A percentile compares a stretch with the other conserved stretches of the same genome.
These are phyloP conservation scores for Aphanomyces euteiches DNA, from an alignment of 352 stramenopile species.

Conservation along the genomic window DNA sequence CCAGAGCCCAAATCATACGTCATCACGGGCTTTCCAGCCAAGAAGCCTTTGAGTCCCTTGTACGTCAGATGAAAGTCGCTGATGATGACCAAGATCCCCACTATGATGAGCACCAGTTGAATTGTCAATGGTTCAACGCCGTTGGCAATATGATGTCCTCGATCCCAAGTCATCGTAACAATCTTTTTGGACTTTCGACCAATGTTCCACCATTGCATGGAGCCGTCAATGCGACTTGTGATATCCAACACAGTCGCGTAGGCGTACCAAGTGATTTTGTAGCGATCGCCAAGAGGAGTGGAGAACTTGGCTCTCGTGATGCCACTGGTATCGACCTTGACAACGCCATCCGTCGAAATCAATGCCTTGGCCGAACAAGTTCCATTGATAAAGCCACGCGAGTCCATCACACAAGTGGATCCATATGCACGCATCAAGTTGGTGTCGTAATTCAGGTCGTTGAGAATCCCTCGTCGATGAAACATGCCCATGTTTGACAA, in stretches of 20 bases:
- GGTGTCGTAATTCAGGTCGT: background rate
- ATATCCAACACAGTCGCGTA: background rate
- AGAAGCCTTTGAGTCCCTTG: no score
- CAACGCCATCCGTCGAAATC: background rate
- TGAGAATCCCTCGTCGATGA: background rate
- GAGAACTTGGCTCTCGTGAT: slow-evolving; percentile 12
- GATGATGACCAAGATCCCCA: no score
- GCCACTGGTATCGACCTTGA: background rate
- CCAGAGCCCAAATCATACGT: no score
- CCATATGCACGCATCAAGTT: background rate
- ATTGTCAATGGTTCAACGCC: background rate
- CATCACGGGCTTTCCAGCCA: no score
- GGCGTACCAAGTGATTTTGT: background rate
- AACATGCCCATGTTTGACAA: slow-evolving; percentile 6
- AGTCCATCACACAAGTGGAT: background rate
- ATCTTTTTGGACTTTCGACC: background rate
- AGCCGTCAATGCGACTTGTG: background rate
- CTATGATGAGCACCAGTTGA: no score
- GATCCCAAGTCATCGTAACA: background rate
- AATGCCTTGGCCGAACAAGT: slow-evolving; percentile 10
- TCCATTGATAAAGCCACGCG: background rate
- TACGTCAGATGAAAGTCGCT: no score
- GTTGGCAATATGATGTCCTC: slow-evolving; percentile 20
- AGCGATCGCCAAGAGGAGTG: background rate
- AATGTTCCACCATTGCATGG: background rate